Percentiles rank a stretch among this genome's conserved stretches.
phyloP scores from a whole-genome alignment of 176 grass and related monocot species.

The Miscanthus lutarioriparius region DNA sequence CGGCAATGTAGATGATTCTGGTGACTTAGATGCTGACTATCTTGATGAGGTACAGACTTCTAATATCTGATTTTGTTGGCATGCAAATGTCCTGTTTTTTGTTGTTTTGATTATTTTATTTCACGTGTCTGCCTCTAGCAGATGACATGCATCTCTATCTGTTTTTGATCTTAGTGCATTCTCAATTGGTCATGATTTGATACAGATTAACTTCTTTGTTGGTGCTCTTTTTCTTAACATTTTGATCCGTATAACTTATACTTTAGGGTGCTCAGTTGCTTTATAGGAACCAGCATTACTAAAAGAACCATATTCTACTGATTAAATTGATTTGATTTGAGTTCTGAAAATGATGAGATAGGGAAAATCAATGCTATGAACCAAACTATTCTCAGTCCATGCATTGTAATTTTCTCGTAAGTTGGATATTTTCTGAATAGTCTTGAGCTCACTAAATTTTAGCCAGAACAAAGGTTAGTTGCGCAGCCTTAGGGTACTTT shows the following conservation, averaged over 20 bases:
- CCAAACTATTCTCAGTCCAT: not conserved
- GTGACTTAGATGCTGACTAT: constrained; percentile 95
- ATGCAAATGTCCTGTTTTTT: not conserved
- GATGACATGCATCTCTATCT: not conserved
- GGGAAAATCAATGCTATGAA: not conserved
- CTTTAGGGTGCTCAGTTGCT: constrained; percentile 13
- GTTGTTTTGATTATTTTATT: constrained; percentile 5
- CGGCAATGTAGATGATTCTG: constrained; percentile 93
- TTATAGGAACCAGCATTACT: not conserved
- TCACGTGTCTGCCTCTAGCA: not conserved
- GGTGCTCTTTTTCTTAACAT: not conserved
- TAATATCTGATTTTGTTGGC: not conserved
- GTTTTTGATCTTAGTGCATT: not conserved
- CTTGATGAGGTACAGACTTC: constrained; percentile 74
- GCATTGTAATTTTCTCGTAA: not conserved
- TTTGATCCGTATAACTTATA: constrained; percentile 3
- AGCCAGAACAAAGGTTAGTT: constrained; percentile 31
- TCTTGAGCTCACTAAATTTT: not conserved
- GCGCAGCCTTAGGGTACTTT: not conserved
- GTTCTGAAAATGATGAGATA: not conserved
- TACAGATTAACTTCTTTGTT: constrained; percentile 8
- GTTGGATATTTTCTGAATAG: not conserved
- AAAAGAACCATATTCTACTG: not conserved
- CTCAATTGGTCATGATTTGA: not conserved
- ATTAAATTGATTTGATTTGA: constrained; percentile 6